These are phyloP conservation scores for Magnolia kwangsiensis DNA, from an alignment of 164 flowering plant genomes.

Conservation along the genomic window DNA sequence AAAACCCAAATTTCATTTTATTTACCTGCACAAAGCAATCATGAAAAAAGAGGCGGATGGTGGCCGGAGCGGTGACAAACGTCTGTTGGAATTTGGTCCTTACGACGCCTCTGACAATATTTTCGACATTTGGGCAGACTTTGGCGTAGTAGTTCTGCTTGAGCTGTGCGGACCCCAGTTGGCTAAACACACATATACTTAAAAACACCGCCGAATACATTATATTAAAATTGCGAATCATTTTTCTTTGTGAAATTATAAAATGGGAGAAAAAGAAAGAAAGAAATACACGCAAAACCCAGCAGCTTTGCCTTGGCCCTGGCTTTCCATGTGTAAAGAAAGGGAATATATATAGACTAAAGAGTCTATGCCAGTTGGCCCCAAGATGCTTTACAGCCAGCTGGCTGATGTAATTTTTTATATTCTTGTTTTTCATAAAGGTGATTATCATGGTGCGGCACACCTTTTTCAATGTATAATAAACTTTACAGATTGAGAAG, in stretches of 20 bases:
- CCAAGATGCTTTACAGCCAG: neutral
- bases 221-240: neutral
- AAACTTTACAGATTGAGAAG: no score
- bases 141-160: constrained; percentile 49
- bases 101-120: constrained; percentile 54
- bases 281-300: neutral
- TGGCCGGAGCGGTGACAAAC: constrained; percentile 71
- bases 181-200: neutral
- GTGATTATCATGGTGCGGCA: neutral
- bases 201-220: constrained; percentile 1
- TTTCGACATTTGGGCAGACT: constrained; percentile 70
- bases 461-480: no score
- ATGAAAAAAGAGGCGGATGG: constrained; percentile 83
- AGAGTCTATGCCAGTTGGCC: neutral
- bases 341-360: neutral
- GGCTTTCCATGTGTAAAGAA: neutral
- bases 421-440: neutral
- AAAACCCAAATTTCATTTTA: neutral
- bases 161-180: constrained; percentile 43
- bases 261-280: neutral
- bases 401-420: neutral
- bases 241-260: neutral
- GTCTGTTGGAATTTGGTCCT: constrained; percentile 53
- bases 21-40: constrained; percentile 75
- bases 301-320: neutral